phyloP scores from a whole-genome alignment of 306 rosid species.

The Begonia masoniana region DNA sequence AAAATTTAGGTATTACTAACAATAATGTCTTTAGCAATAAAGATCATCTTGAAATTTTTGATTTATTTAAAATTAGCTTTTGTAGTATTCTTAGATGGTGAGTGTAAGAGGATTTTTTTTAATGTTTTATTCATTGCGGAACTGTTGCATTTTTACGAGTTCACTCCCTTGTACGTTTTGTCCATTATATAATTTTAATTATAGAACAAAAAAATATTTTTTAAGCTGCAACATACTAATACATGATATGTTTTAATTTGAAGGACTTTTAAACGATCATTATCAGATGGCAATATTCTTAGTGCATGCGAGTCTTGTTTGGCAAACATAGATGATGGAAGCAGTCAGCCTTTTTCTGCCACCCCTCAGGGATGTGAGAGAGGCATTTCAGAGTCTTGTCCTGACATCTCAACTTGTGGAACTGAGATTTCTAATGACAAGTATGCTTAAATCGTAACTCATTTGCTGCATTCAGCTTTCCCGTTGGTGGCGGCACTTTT shows the following conservation, averaged over 20 bases:
- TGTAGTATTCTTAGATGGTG: too few species aligned
- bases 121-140: too few species aligned
- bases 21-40: too few species aligned
- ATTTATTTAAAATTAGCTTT: too few species aligned
- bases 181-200: too few species aligned
- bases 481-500: neutral
- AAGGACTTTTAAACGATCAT: constrained; percentile 77
- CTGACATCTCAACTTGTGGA: constrained; percentile 35
- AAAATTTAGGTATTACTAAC: too few species aligned
- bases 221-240: neutral
- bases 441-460: constrained; percentile 25
- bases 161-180: too few species aligned
- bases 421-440: constrained; percentile 51
- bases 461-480: constrained; percentile 7
- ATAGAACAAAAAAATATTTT: too few species aligned
- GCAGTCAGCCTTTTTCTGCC: constrained; percentile 23
- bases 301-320: constrained; percentile 32
- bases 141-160: too few species aligned
- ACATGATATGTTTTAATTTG: constrained; percentile 7
- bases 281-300: constrained; percentile 71
- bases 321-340: constrained; percentile 24
- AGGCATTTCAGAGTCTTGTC: constrained; percentile 38
- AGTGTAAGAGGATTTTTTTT: too few species aligned
- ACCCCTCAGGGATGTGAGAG: constrained; percentile 15
- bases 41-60: too few species aligned